phyloP scores from a whole-genome alignment of 306 rosid genomes.

The Vachellia pachyceras region DNA sequence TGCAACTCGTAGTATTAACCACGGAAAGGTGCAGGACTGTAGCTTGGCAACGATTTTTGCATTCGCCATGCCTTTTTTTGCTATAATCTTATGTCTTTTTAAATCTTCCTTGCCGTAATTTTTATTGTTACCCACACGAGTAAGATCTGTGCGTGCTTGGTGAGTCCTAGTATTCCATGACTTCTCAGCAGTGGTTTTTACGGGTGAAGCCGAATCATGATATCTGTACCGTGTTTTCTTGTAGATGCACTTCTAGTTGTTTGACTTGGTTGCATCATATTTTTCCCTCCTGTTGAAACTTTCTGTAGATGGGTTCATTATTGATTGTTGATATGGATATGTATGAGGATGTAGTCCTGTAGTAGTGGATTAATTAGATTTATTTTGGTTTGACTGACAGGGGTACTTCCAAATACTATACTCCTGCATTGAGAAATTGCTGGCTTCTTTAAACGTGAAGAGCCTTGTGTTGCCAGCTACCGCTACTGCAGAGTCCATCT shows the following conservation, averaged over 20 bases:
- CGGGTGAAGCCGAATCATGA: background rate
- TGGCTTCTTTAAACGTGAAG: constrained; percentile 75
- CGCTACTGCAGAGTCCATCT: constrained; percentile 89
- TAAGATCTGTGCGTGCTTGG: constrained; percentile 5
- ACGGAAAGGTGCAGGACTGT: constrained; percentile 73
- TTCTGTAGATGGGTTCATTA: constrained; percentile 2
- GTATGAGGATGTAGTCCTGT: constrained; percentile 1
- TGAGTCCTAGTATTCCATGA: constrained; percentile 16
- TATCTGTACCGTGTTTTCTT: background rate
- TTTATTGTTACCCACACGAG: background rate
- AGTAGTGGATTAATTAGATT: constrained; percentile 14
- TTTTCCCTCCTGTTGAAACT: constrained; percentile 19
- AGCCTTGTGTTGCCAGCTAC: constrained; percentile 85
- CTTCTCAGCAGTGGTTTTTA: background rate
- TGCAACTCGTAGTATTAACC: constrained; percentile 82
- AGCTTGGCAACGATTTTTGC: constrained; percentile 24
- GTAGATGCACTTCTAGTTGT: background rate
- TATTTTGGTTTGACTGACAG: constrained; percentile 46
- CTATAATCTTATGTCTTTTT: background rate
- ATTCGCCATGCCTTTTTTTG: background rate
- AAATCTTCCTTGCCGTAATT: constrained; percentile 14
- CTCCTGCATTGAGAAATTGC: constrained; percentile 86
- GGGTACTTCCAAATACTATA: constrained; percentile 93
- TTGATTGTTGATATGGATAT: constrained; percentile 13
- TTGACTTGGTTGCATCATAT: constrained; percentile 25